Percentiles rank a stretch among this genome's conserved stretches.
phyloP scores from a whole-genome alignment of 202 grass and related monocot genomes.

The Thinopyrum obtusiflorum region DNA sequence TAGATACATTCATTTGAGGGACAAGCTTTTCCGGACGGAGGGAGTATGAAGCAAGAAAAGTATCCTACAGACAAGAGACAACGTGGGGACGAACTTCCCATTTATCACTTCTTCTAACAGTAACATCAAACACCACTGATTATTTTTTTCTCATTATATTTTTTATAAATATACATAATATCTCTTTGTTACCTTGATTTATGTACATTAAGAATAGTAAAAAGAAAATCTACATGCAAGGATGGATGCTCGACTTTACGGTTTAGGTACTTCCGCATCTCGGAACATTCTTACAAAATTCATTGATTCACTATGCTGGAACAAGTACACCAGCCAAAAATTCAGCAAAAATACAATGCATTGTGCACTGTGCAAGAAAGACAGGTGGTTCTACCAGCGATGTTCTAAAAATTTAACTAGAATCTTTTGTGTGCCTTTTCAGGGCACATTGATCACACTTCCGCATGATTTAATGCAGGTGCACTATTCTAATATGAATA shows the following conservation, averaged over 20 bases:
- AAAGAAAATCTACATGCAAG: neutral
- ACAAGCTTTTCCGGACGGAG: no score
- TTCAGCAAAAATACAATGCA: neutral
- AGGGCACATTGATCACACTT: neutral
- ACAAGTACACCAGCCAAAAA: neutral
- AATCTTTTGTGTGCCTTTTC: neutral
- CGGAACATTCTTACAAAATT: neutral
- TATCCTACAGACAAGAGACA: constrained; percentile 2
- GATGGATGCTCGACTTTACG: neutral
- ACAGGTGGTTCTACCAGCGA: neutral
- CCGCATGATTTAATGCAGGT: neutral
- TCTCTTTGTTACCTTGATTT: neutral
- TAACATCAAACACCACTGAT: neutral
- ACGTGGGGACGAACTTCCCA: neutral
- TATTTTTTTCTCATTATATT: neutral
- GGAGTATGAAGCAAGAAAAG: neutral
- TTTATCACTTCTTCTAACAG: constrained; percentile 6
- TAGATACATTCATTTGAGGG: no score
- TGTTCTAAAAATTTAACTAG: neutral
- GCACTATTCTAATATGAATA: neutral
- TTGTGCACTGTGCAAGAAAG: neutral
- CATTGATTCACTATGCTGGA: neutral
- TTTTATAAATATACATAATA: constrained; percentile 1
- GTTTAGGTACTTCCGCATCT: neutral
- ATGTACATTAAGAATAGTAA: constrained; percentile 14